Base-by-base conservation (phyloP, 441 rosid genomes). In the Euphorbia schlechtendalii region DNA sequence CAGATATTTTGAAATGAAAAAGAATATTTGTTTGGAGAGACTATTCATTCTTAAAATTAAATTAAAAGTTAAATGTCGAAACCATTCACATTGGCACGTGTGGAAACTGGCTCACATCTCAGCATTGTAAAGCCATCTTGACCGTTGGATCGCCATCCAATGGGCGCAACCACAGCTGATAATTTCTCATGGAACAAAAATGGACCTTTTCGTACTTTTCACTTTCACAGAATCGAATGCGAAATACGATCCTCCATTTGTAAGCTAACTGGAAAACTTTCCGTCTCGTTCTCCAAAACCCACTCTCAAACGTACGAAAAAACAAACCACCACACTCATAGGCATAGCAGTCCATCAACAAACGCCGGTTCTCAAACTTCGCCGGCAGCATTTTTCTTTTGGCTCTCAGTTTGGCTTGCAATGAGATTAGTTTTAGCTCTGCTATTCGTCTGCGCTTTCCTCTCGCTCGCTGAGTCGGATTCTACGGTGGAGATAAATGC, bases 401-500 rank as follows among this genome's bases (percentile, higher is more conserved):
- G 41, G 41, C 41, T 38, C 25, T 8, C 15, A 11, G 15, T 11
- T 53, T 53, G 43, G 36, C 49, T 41, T 54, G 67, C 69, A 27
- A 71, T 83, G 88, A 78, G 80, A 81, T 65, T 67, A 69, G 58
- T 74, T 45, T 68, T 67, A 34, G 32, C 67, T 56, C 28, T 76
- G 59, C 73, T 76, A 55, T 45, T 83, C 69, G 58, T 77, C 43
- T 78, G 75, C 65, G 76, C 71, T 74, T 74, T 73, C 73, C 62
- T 81, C 68, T 74, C 76, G 70, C 72, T 80, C 52, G 78, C 67
- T n/a, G 81, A 59, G 51, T 71, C 82, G 70, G 76, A 70, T 36
- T 70, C 79, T 27, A 71, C 40, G 63, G 56, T 32, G 57, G 89
- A 86, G 73, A 78, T 83, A 83, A 85, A 86, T 77, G 89, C 77